Conservation (phyloP, 2,329 filamentous ascomycete species). For the Trichocomaceae sp. region DNA sequence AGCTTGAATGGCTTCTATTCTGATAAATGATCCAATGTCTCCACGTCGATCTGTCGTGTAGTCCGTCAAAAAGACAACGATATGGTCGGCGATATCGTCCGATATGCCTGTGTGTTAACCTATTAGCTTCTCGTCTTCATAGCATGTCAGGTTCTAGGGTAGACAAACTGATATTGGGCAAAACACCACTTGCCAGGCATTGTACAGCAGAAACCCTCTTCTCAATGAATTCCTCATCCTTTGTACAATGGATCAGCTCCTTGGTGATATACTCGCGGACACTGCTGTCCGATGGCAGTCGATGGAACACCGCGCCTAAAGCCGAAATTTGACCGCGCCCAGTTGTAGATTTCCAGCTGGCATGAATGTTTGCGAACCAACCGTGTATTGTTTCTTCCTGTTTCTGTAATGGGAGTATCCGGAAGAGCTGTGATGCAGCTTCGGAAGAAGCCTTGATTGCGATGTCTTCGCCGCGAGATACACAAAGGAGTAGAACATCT, state of each 20-base stretch:
- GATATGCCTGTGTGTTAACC: constrained; percentile 24
- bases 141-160: not conserved
- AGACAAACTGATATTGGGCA: constrained; percentile 32
- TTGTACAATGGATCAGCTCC: constrained; percentile 29
- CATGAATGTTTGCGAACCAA: constrained; percentile 36
- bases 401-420: constrained; percentile 26
- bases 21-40: constrained; percentile 80
- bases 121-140: constrained; percentile 17
- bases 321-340: constrained; percentile 40
- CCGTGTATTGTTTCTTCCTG: constrained; percentile 30
- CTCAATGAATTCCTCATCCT: constrained; percentile 34
- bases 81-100: constrained; percentile 22
- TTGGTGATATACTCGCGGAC: constrained; percentile 26
- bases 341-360: constrained; percentile 31
- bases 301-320: constrained; percentile 35
- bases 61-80: constrained; percentile 59
- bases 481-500: constrained; percentile 33
- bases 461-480: constrained; percentile 35
- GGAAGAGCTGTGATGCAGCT: constrained; percentile 36
- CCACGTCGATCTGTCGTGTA: constrained; percentile 86
- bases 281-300: constrained; percentile 20
- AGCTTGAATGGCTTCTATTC: constrained; percentile 68
- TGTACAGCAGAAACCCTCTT: constrained; percentile 37
- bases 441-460: constrained; percentile 36
- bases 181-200: constrained; percentile 30